Conservation (phyloP, 192 early-diverging fungal species). For the Coemansia sp. region DNA sequence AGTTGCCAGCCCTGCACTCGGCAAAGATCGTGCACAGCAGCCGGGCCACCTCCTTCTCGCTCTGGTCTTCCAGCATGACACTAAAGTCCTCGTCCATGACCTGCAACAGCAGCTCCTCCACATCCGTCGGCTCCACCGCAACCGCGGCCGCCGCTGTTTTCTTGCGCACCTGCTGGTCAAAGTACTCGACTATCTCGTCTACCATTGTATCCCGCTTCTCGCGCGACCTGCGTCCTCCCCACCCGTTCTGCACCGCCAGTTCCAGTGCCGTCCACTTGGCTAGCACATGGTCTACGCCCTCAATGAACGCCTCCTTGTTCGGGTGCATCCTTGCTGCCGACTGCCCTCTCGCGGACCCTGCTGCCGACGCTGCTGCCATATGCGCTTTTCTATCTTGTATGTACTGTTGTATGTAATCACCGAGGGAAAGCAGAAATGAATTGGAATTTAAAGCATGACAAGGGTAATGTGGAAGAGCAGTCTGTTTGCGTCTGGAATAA, state of each 20-base stretch:
- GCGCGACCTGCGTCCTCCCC: slow-evolving; percentile 66
- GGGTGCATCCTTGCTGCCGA: slow-evolving; percentile 25
- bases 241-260: slow-evolving; percentile 68
- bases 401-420: no score
- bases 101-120: slow-evolving; percentile 38
- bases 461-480: no score
- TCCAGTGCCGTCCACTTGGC: slow-evolving; percentile 71
- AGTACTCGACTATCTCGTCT: slow-evolving; percentile 64
- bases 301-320: slow-evolving; percentile 53
- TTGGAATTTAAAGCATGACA: no score
- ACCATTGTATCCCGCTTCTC: slow-evolving; percentile 73
- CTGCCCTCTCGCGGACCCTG: background rate
- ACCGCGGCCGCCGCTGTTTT: slow-evolving; percentile 12
- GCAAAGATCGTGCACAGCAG: slow-evolving; percentile 28
- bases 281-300: slow-evolving; percentile 65
- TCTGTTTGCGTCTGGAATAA: no score
- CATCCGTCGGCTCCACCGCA: slow-evolving; percentile 31
- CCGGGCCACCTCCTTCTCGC: slow-evolving; percentile 42
- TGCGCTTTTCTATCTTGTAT: background rate
- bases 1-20: slow-evolving; percentile 44
- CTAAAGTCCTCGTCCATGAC: slow-evolving; percentile 46
- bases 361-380: background rate
- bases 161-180: slow-evolving; percentile 45
- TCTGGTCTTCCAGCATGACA: slow-evolving; percentile 39
- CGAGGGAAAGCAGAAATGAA: no score